Evolutionary conservation across 2,329 filamentous ascomycete genomes (phyloP).

Genomic region (Neophaeococcomyces aloes): DNA sequence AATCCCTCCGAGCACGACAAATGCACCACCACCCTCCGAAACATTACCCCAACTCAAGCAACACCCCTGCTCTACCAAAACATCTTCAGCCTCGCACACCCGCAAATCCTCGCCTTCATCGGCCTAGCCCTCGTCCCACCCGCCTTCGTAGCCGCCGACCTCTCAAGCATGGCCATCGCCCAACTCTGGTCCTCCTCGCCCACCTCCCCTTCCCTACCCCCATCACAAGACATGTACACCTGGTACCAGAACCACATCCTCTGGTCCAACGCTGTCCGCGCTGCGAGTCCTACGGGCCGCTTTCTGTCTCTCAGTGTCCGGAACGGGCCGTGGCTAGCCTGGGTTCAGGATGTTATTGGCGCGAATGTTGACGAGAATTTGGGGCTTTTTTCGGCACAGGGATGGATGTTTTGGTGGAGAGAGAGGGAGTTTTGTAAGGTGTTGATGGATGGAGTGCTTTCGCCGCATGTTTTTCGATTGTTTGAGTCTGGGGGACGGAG

Average conservation of each 20-base stretch:
- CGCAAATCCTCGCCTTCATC: slow-evolving; percentile 26
- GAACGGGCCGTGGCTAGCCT: slow-evolving; percentile 19
- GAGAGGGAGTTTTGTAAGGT: slow-evolving; percentile 26
- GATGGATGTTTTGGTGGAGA: slow-evolving; percentile 28
- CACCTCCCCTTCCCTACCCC: slow-evolving; percentile 16
- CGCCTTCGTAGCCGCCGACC: slow-evolving; percentile 24
- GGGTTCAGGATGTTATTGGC: slow-evolving; percentile 27
- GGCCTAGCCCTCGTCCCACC: slow-evolving; percentile 21
- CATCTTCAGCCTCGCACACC: slow-evolving; percentile 24
- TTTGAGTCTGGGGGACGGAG: slow-evolving; percentile 26
- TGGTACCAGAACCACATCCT: slow-evolving; percentile 15
- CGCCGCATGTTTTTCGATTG: slow-evolving; percentile 27
- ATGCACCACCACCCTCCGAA: no score
- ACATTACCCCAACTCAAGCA: background rate
- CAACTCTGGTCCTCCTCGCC: slow-evolving; percentile 26
- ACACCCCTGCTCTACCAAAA: slow-evolving; percentile 25
- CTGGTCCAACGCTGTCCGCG: slow-evolving; percentile 14
- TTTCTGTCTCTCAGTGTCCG: slow-evolving; percentile 12
- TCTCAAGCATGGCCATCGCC: slow-evolving; percentile 24
- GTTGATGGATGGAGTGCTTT: slow-evolving; percentile 27
- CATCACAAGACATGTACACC: slow-evolving; percentile 22
- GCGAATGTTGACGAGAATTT: slow-evolving; percentile 25
- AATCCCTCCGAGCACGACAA: slow-evolving; percentile 2
- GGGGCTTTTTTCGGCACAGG: slow-evolving; percentile 23
- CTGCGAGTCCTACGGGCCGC: background rate